Evolutionary conservation across 805 yeast genomes (phyloP).

Genomic region (Cyberlindnera petersonii): DNA sequence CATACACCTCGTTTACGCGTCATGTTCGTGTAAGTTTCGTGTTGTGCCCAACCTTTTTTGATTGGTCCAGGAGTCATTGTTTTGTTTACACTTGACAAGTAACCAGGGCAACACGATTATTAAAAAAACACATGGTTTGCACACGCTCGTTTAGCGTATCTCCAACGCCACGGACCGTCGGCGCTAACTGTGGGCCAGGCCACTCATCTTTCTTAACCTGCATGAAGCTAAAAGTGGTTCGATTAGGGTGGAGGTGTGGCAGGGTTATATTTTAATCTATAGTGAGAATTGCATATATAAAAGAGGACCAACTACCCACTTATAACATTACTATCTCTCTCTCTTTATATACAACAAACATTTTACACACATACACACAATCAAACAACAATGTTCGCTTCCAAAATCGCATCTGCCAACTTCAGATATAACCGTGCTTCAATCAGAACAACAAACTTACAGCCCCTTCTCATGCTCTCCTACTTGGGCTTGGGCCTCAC

Average conservation of each 20-base stretch:
- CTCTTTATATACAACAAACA: no score
- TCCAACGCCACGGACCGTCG: not conserved
- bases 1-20: no score
- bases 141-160: not conserved
- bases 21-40: no score
- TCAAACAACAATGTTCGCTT: constrained; percentile 14
- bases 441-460: constrained; percentile 10
- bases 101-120: not conserved
- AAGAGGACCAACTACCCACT: not conserved
- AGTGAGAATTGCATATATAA: no score
- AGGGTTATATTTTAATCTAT: no score
- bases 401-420: constrained; percentile 14
- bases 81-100: no score
- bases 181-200: not conserved
- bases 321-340: no score
- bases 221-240: constrained; percentile 5
- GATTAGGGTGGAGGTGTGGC: not conserved
- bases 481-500: constrained; percentile 23
- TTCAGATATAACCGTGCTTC: constrained; percentile 19
- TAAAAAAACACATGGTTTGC: not conserved
- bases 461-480: constrained; percentile 24
- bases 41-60: no score
- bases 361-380: not conserved
- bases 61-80: no score
- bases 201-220: not conserved